Evolutionary conservation across 768 basidiomycete species (phyloP).

Genomic region (Pleurotus tuber-regium): DNA sequence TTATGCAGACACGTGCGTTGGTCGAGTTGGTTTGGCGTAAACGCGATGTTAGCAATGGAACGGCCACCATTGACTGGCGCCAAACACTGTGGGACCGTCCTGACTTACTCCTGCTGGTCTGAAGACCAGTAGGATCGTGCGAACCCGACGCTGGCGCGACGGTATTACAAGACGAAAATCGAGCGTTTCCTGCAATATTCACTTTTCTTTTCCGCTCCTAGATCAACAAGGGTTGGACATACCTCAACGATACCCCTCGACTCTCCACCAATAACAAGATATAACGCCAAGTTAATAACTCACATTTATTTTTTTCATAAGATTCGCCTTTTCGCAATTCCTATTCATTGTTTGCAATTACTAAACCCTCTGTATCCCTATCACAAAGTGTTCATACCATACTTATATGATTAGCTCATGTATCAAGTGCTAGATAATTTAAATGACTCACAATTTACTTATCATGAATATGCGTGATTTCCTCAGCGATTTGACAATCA

Average conservation of each 20-base stretch:
- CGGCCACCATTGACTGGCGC: slow-evolving; percentile 47
- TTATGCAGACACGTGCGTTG: slow-evolving; percentile 52
- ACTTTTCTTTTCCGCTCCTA: not conserved
- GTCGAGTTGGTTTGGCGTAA: slow-evolving; percentile 74
- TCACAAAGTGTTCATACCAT: not conserved
- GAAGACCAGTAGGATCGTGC: slow-evolving; percentile 14
- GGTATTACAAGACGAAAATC: not conserved
- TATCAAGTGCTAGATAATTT: slow-evolving; percentile 11
- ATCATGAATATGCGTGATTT: not conserved
- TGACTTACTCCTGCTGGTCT: slow-evolving; percentile 51
- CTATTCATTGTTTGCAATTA: not conserved
- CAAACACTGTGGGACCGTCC: slow-evolving; percentile 53
- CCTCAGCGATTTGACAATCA: not conserved
- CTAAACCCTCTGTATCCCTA: slow-evolving; percentile 6
- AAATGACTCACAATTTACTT: slow-evolving; percentile 8
- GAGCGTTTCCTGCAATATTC: not conserved
- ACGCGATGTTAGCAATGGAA: slow-evolving; percentile 49
- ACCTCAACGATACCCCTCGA: not conserved
- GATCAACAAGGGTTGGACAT: not conserved
- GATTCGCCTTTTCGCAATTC: not conserved
- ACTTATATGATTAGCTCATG: slow-evolving; percentile 3
- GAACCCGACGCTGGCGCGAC: not conserved
- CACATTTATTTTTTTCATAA: not conserved
- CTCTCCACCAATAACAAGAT: too few species aligned
- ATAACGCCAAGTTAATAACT: too few species aligned